Evolutionary conservation across 1,284 basidiomycete genomes (phyloP).

Genomic region (Cryptococcus amylolentus): DNA sequence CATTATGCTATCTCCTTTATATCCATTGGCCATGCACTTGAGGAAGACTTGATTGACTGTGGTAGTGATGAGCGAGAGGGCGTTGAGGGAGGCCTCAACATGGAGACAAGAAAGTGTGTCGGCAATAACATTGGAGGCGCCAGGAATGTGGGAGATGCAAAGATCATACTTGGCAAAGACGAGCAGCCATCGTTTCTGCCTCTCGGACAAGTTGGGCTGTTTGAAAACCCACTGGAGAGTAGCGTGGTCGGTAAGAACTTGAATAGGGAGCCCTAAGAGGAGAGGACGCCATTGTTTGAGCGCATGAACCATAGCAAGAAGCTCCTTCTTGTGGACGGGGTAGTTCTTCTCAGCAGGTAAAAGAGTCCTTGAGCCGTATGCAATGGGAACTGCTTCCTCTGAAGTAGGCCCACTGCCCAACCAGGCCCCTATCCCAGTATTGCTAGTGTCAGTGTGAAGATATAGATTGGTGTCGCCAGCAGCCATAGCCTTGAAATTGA

Average conservation of each 20-base stretch:
- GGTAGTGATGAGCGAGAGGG: too few relatives aligned
- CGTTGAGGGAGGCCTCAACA: too few relatives aligned
- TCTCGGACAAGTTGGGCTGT: not conserved
- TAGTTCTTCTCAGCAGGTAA: not conserved
- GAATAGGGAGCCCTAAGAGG: not conserved
- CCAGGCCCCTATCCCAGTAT: not conserved
- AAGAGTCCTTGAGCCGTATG: not conserved
- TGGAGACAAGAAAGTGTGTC: not conserved
- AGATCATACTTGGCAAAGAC: not conserved
- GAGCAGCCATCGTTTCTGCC: not conserved
- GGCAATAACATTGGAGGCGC: not conserved
- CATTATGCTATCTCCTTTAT: not conserved
- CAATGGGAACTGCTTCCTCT: not conserved
- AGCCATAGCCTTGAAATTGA: too few relatives aligned
- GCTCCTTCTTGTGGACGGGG: not conserved
- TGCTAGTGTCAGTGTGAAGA: not conserved
- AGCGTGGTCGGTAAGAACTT: not conserved
- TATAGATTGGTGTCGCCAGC: not conserved
- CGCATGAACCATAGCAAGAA: not conserved
- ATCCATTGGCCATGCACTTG: not conserved
- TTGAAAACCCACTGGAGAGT: not conserved
- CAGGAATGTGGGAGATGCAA: not conserved
- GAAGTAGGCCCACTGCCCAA: not conserved
- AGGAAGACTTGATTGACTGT: too few relatives aligned
- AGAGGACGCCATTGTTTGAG: not conserved